These are phyloP conservation scores for Lepidium africanum DNA, from an alignment of 345 rosid species.

Conservation along the genomic window DNA sequence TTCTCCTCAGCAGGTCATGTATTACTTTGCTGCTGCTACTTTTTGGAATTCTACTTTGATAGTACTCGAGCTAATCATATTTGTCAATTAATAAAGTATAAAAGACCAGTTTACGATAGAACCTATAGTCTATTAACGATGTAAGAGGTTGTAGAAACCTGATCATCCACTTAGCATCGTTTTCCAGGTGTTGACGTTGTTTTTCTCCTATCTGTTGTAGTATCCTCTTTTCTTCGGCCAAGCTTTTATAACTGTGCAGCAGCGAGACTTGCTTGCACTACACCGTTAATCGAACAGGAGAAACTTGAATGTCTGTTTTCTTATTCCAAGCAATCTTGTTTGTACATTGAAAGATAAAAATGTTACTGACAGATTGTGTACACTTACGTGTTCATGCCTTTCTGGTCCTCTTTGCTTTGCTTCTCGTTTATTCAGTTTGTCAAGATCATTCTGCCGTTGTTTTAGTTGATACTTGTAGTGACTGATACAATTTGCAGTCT, in stretches of 20 bases:
- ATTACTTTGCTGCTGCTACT: background rate
- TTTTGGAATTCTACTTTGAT: background rate
- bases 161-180: background rate
- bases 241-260: background rate
- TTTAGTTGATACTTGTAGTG: background rate
- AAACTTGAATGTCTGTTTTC: background rate
- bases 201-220: background rate
- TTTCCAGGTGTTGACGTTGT: background rate
- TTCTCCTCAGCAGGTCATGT: slow-evolving; percentile 6
- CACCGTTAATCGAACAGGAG: background rate
- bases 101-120: too few species aligned
- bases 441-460: background rate
- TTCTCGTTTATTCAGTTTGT: background rate
- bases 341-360: background rate
- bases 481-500: background rate
- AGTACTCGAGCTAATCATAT: background rate
- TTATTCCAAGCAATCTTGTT: background rate
- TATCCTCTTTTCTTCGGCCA: background rate
- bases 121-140: background rate
- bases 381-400: background rate
- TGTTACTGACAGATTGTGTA: background rate
- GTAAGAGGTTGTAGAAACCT: background rate
- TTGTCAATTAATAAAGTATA: background rate
- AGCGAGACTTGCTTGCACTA: background rate
- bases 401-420: background rate